Conservation (phyloP, 306 rosid genomes). For the Lathyrus oleraceus region DNA sequence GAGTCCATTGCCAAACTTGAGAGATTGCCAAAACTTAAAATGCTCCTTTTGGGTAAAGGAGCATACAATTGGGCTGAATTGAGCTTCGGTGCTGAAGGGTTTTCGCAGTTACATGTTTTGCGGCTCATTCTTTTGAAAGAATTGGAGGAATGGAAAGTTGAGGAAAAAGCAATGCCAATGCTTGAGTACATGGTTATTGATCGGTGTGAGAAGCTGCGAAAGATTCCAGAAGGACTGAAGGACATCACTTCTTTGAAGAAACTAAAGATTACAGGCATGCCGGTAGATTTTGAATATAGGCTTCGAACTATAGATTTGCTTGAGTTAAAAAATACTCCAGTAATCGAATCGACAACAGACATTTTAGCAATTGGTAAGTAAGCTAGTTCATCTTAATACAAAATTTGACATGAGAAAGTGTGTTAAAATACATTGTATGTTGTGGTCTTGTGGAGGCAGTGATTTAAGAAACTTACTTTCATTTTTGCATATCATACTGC, state of each 20-base stretch:
- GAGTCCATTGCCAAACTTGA: conserved; percentile 53
- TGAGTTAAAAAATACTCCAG: conserved; percentile 35
- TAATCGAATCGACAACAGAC: conserved; percentile 50
- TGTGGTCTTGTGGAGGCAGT: neutral
- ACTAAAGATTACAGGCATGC: conserved; percentile 49
- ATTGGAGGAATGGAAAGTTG: conserved; percentile 53
- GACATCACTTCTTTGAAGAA: conserved; percentile 40
- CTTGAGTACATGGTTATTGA: conserved; percentile 46
- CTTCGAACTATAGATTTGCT: conserved; percentile 45
- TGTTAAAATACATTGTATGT: neutral
- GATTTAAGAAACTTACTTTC: conserved; percentile 26
- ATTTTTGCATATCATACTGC: conserved; percentile 32
- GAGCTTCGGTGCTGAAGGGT: conserved; percentile 45
- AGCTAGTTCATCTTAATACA: conserved; percentile 24
- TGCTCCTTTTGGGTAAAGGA: conserved; percentile 46
- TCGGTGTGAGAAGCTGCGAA: conserved; percentile 49
- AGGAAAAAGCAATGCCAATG: conserved; percentile 36
- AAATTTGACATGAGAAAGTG: neutral
- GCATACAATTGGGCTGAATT: conserved; percentile 43
- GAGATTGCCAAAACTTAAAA: conserved; percentile 46
- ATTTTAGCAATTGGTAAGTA: conserved; percentile 50
- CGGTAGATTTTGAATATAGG: conserved; percentile 51
- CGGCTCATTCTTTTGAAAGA: conserved; percentile 44
- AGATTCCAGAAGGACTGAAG: conserved; percentile 50
- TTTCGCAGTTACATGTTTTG: conserved; percentile 41